A percentile compares a stretch with the other conserved stretches of the same genome.
Conservation (phyloP, 176 grass and related monocot species). For the Musa schizocarpa region DNA sequence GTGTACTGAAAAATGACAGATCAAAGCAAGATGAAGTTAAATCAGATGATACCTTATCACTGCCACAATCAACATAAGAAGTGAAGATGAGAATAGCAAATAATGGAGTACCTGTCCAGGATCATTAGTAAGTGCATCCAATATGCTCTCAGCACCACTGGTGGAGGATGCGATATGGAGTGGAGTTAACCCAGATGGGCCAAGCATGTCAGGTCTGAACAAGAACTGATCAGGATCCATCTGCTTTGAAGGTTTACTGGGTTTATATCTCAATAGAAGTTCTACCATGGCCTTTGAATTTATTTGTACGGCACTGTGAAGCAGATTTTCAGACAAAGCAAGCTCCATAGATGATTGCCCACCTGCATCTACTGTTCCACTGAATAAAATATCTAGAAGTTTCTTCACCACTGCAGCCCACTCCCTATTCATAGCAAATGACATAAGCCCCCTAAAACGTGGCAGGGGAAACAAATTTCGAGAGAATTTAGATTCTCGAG, state of each 20-base stretch:
- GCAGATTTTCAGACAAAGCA: conserved; percentile 60
- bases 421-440: conserved; percentile 63
- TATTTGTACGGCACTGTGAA: conserved; percentile 52
- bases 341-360: conserved; percentile 60
- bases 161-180: conserved; percentile 82
- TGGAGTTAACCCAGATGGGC: conserved; percentile 61
- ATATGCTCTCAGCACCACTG: conserved; percentile 45
- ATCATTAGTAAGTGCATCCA: conserved; percentile 85
- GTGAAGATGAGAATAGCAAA: conserved; percentile 10
- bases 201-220: conserved; percentile 73
- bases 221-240: conserved; percentile 34
- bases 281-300: conserved; percentile 62
- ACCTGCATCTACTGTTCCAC: conserved; percentile 52
- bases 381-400: conserved; percentile 80
- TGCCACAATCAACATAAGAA: neutral
- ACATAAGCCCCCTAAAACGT: conserved; percentile 65
- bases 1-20: too few relatives aligned
- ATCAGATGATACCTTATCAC: neutral
- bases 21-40: too few relatives aligned
- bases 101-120: conserved; percentile 62
- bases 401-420: conserved; percentile 83
- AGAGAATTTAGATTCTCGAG: conserved; percentile 21
- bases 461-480: conserved; percentile 33
- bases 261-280: conserved; percentile 59
- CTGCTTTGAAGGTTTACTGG: conserved; percentile 24